These are phyloP conservation scores for Pichia sp. DNA, from an alignment of 1,139 yeast genomes.

Conservation along the genomic window DNA sequence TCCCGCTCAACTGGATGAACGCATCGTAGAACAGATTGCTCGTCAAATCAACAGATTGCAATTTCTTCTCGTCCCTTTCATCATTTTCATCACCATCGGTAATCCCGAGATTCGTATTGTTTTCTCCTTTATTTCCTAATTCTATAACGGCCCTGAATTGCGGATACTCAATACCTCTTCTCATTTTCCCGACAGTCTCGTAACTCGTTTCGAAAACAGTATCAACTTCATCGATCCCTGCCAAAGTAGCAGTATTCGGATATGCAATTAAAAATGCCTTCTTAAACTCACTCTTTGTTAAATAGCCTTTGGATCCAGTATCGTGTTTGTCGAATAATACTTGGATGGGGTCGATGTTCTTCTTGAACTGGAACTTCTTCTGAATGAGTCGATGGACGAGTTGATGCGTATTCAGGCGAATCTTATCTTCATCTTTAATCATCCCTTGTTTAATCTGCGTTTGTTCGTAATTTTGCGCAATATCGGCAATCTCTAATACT, in stretches of 20 bases:
- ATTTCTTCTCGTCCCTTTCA: not conserved
- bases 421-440: not conserved
- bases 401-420: constrained; percentile 5
- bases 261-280: constrained; percentile 53
- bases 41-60: constrained; percentile 20
- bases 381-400: constrained; percentile 16
- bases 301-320: constrained; percentile 42
- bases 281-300: constrained; percentile 73
- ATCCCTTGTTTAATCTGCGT: not conserved
- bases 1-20: constrained; percentile 22
- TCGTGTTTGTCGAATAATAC: constrained; percentile 28
- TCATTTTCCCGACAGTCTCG: constrained; percentile 17
- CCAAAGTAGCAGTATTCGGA: constrained; percentile 20
- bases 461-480: constrained; percentile 1
- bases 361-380: constrained; percentile 11
- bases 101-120: not conserved
- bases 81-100: not conserved
- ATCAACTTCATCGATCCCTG: constrained; percentile 21
- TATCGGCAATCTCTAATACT: constrained; percentile 12
- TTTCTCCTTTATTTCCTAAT: constrained; percentile 17
- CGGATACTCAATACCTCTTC: constrained; percentile 26
- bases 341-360: constrained; percentile 14
- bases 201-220: constrained; percentile 29
- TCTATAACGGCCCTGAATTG: constrained; percentile 24
- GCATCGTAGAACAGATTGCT: constrained; percentile 25